A percentile compares a stretch with the other conserved stretches of the same genome.
phyloP scores from a whole-genome alignment of 306 rosid genomes.

The Quercus wislizeni region DNA sequence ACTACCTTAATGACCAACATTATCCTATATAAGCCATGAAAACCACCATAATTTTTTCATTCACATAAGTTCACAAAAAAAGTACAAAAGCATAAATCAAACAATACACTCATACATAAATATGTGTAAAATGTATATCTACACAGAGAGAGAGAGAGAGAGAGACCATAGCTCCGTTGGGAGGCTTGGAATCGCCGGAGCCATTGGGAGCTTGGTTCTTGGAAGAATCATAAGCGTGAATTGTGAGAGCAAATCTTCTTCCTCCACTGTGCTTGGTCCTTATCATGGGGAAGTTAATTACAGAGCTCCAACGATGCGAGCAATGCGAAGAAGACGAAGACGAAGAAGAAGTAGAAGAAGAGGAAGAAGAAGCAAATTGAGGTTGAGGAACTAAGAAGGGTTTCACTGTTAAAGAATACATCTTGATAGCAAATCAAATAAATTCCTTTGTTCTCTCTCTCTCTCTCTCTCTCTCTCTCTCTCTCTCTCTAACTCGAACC shows the following conservation, averaged over 20 bases:
- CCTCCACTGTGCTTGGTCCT: conserved; percentile 19
- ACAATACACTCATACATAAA: background rate
- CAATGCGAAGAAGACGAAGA: background rate
- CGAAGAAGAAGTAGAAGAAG: background rate
- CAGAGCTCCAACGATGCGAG: conserved; percentile 17
- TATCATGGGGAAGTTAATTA: conserved; percentile 21
- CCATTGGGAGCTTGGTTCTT: conserved; percentile 28
- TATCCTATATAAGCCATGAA: background rate
- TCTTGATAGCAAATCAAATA: background rate
- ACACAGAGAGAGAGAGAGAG: background rate
- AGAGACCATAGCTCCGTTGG: conserved; percentile 44
- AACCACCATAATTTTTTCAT: background rate
- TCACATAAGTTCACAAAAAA: background rate
- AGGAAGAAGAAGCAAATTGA: background rate
- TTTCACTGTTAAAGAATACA: conserved; percentile 46
- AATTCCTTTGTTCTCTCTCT: background rate
- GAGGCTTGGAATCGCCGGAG: conserved; percentile 45
- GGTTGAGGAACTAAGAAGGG: conserved; percentile 31
- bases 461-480: background rate
- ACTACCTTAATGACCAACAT: background rate
- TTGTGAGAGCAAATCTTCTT: conserved; percentile 24
- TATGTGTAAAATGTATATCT: background rate
- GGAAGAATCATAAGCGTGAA: conserved; percentile 45
- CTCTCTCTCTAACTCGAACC: background rate
- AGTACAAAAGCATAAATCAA: background rate